Conservation (phyloP, 192 early-diverging fungal genomes). For the Podila epicladia region DNA sequence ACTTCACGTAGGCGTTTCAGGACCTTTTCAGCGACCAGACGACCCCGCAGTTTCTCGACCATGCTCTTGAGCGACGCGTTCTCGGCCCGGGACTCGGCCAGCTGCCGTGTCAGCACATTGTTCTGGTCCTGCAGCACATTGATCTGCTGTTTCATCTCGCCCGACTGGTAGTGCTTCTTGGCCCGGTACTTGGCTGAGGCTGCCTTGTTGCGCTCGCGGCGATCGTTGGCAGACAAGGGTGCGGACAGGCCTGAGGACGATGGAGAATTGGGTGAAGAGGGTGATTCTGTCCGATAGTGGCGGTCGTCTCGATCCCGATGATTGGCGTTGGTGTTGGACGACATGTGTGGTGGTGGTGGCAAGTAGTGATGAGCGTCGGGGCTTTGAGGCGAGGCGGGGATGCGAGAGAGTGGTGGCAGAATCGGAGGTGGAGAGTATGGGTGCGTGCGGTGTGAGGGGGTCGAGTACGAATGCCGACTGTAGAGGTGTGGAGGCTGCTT, state of each 20-base stretch:
- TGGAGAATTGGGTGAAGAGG: slow-evolving; percentile 17
- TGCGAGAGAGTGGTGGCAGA: slow-evolving; percentile 21
- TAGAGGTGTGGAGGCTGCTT: slow-evolving; percentile 12
- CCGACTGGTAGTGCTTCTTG: slow-evolving; percentile 67
- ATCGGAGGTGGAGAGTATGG: slow-evolving; percentile 35
- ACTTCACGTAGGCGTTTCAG: slow-evolving; percentile 57
- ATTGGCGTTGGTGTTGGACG: no score
- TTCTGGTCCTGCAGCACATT: slow-evolving; percentile 51
- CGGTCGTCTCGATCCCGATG: slow-evolving; percentile 6
- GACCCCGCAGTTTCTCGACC: slow-evolving; percentile 59
- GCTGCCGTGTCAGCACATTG: slow-evolving; percentile 53
- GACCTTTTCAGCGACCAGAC: slow-evolving; percentile 65
- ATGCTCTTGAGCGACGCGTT: slow-evolving; percentile 56
- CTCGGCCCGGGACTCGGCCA: slow-evolving; percentile 59
- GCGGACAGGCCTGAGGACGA: slow-evolving; percentile 6
- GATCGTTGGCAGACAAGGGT: slow-evolving; percentile 58
- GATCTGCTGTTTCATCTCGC: slow-evolving; percentile 65
- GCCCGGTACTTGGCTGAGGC: slow-evolving; percentile 70
- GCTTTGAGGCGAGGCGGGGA: slow-evolving; percentile 34
- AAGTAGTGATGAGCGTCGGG: slow-evolving; percentile 16
- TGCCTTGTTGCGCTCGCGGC: slow-evolving; percentile 66
- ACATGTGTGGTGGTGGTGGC: neutral
- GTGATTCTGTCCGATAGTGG: slow-evolving; percentile 12
- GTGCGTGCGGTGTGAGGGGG: slow-evolving; percentile 21
- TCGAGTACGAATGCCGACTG: slow-evolving; percentile 17